phyloP scores from a whole-genome alignment of 352 stramenopile genomes.

The Phytopythium sindhum region DNA sequence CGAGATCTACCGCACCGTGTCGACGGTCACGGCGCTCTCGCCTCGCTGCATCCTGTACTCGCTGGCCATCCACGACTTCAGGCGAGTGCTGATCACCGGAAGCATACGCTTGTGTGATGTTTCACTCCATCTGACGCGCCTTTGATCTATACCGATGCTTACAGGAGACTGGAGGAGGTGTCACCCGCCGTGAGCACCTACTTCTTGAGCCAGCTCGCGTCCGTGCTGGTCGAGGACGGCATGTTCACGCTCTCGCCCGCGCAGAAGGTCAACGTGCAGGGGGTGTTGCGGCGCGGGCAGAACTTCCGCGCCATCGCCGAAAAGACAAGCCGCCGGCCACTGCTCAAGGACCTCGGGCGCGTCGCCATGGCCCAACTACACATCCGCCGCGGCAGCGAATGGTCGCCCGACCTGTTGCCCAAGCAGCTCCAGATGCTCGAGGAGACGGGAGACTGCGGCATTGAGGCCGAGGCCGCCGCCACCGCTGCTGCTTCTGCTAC shows the following conservation, averaged over 20 bases:
- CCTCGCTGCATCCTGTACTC: conserved; percentile 78
- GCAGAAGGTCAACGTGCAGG: conserved; percentile 56
- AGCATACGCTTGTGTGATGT: background rate
- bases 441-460: conserved; percentile 10
- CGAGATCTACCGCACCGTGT: conserved; percentile 77
- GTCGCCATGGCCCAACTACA: conserved; percentile 70
- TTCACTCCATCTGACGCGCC: background rate
- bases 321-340: conserved; percentile 42
- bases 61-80: conserved; percentile 74
- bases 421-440: conserved; percentile 59
- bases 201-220: conserved; percentile 74
- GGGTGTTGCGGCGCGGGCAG: conserved; percentile 46
- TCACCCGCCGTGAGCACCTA: conserved; percentile 77
- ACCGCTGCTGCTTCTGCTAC: background rate
- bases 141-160: background rate
- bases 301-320: conserved; percentile 60
- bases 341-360: conserved; percentile 49
- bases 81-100: conserved; percentile 9
- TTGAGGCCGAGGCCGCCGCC: background rate
- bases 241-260: conserved; percentile 44
- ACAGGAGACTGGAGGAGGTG: conserved; percentile 54
- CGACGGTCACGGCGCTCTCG: conserved; percentile 63
- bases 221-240: conserved; percentile 68
- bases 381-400: conserved; percentile 59
- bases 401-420: conserved; percentile 62